Percentiles rank a stretch among this genome's conserved stretches.
Conservation (phyloP, 1,139 yeast species). For the Saccharomyces hybrid region DNA sequence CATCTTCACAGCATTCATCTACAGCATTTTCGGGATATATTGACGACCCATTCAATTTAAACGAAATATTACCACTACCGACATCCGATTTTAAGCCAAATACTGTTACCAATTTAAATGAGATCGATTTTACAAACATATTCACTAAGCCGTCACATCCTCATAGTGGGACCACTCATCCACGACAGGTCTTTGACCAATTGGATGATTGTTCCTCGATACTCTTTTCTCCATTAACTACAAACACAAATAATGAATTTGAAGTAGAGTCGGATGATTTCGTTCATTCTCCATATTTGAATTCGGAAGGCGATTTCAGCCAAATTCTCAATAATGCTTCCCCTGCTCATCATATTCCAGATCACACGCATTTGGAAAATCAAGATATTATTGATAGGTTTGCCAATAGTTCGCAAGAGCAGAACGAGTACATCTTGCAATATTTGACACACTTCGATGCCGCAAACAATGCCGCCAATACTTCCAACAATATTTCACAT, state of each 20-base stretch:
- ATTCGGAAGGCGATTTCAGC: not conserved
- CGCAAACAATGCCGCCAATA: not conserved
- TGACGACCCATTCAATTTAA: not conserved
- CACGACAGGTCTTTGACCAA: not conserved
- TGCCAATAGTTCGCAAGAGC: not conserved
- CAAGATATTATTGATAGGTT: slow-evolving; percentile 1
- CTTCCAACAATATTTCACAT: not conserved
- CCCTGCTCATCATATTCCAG: not conserved
- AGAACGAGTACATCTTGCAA: not conserved
- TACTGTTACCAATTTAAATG: slow-evolving; percentile 16
- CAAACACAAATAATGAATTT: not conserved
- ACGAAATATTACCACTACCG: not conserved
- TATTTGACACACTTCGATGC: not conserved
- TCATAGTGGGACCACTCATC: slow-evolving; percentile 2
- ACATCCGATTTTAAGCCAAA: not conserved
- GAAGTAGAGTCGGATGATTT: not conserved
- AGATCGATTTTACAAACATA: slow-evolving; percentile 31
- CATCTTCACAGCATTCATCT: not conserved
- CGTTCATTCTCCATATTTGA: not conserved
- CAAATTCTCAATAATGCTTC: not conserved
- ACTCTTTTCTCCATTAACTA: not conserved
- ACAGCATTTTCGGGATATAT: not conserved
- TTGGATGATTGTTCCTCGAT: not conserved
- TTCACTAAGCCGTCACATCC: slow-evolving; percentile 19
- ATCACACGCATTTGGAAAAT: not conserved